These are phyloP conservation scores for Meyerozyma carpophila DNA, from an alignment of 1,139 yeast species.

Conservation along the genomic window DNA sequence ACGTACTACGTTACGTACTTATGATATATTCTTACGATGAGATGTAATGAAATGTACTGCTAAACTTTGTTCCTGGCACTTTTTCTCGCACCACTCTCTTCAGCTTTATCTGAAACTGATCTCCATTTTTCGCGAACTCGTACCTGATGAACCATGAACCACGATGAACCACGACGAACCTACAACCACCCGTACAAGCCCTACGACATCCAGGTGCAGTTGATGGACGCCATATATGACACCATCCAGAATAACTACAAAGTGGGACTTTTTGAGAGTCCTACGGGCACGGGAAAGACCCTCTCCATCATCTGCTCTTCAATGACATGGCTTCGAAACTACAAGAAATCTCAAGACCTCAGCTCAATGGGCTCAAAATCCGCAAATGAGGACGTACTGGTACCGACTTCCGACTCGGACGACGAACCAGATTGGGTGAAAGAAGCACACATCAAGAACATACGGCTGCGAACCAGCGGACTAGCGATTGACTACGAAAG, in stretches of 20 bases:
- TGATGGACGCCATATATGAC: conserved; percentile 71
- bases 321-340: conserved; percentile 76
- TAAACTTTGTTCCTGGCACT: too few species aligned
- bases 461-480: conserved; percentile 23
- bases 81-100: background rate
- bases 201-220: conserved; percentile 67
- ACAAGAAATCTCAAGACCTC: conserved; percentile 37
- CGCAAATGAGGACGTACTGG: conserved; percentile 5
- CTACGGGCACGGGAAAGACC: conserved; percentile 95
- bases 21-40: background rate
- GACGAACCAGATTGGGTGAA: conserved; percentile 63
- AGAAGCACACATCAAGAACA: conserved; percentile 32
- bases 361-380: conserved; percentile 25
- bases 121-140: background rate
- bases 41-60: background rate
- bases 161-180: conserved; percentile 1
- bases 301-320: conserved; percentile 81
- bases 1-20: background rate
- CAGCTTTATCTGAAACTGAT: background rate
- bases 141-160: background rate
- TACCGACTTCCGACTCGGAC: conserved; percentile 23
- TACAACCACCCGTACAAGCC: conserved; percentile 81
- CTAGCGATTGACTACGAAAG: conserved; percentile 36
- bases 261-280: conserved; percentile 84
- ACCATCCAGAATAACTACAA: conserved; percentile 55